These are phyloP conservation scores for Cetraspora pellucida DNA, from an alignment of 192 early-diverging fungal genomes.

Conservation along the genomic window DNA sequence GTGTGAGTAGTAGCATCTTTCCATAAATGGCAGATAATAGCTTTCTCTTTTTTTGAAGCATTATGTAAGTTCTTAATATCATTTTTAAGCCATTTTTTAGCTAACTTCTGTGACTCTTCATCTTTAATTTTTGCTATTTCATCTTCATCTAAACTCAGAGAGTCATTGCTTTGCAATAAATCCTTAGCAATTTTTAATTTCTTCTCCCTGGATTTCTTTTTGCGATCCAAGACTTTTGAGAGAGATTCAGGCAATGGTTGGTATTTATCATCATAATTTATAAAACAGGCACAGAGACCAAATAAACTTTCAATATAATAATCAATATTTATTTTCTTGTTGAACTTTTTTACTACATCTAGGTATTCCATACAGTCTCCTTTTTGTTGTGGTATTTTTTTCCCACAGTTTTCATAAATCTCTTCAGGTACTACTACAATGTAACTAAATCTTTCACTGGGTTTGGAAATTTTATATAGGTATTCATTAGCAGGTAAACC, in stretches of 20 bases:
- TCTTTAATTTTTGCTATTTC: no score
- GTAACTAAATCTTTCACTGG: neutral
- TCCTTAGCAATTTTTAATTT: no score
- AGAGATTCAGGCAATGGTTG: no score
- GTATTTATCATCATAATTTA: no score
- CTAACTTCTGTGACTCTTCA: neutral
- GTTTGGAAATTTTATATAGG: neutral
- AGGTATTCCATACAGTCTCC: conserved; percentile 15
- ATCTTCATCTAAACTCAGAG: no score
- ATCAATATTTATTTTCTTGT: conserved; percentile 2
- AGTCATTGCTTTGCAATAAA: no score
- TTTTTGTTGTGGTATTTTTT: neutral
- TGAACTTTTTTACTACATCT: neutral
- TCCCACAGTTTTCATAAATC: neutral
- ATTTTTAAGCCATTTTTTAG: conserved; percentile 4
- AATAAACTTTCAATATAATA: neutral
- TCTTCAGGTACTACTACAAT: neutral
- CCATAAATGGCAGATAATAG: conserved; percentile 17
- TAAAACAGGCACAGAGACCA: conserved; percentile 7
- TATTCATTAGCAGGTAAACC: neutral
- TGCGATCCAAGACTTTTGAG: no score
- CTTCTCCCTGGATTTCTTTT: no score
- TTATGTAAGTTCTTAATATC: conserved; percentile 15
- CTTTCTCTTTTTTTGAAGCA: conserved; percentile 15
- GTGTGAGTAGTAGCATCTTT: conserved; percentile 1